Conservation (phyloP, 495 filamentous ascomycete genomes). For the Cercophora samala region DNA sequence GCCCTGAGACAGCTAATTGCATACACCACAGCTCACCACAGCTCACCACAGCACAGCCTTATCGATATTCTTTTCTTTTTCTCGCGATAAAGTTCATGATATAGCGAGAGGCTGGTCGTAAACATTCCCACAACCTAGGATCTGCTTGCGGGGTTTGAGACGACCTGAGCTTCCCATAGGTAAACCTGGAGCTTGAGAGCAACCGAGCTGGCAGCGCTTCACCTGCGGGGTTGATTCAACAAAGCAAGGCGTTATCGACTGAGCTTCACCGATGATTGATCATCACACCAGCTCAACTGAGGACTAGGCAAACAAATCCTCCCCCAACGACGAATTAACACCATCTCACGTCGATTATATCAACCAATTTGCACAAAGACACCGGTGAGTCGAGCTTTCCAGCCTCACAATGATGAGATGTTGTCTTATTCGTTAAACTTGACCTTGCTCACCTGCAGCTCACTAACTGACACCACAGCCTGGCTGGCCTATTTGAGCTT, state of each 20-base stretch:
- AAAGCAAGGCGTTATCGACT: neutral
- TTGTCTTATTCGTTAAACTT: neutral
- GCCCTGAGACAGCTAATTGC: neutral
- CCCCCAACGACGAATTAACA: too few relatives aligned
- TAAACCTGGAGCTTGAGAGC: neutral
- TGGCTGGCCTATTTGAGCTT: neutral
- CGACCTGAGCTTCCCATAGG: neutral
- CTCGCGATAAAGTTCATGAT: neutral
- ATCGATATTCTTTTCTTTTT: slow-evolving; percentile 9
- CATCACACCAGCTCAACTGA: neutral
- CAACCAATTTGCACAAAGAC: neutral
- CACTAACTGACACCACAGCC: neutral
- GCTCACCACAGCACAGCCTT: slow-evolving; percentile 2
- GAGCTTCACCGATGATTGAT: neutral
- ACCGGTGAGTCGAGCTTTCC: neutral
- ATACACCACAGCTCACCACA: neutral
- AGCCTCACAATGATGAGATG: neutral
- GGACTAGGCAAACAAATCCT: neutral
- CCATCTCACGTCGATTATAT: neutral
- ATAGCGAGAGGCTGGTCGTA: neutral
- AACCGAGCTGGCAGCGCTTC: neutral
- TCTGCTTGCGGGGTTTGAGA: neutral
- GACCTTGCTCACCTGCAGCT: neutral
- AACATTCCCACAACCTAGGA: neutral
- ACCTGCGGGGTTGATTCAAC: neutral